Evolutionary conservation across 345 rosid genomes (phyloP).

Genomic region (Rhodomyrtus tomentosa): DNA sequence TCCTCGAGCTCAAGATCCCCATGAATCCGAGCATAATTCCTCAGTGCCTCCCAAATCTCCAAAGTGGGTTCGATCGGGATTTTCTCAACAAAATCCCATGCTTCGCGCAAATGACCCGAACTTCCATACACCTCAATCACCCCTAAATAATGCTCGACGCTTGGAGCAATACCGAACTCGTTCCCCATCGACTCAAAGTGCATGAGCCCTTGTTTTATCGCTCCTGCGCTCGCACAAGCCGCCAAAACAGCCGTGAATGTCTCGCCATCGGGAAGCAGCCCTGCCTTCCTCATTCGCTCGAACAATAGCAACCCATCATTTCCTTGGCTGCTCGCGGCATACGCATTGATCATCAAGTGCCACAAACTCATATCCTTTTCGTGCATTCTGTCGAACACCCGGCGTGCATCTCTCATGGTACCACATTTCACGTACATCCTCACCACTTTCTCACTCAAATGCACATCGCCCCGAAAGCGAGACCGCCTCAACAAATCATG

Average conservation of each 20-base stretch:
- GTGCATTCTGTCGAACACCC: constrained; percentile 48
- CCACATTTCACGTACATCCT: constrained; percentile 18
- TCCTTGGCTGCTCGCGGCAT: constrained; percentile 30
- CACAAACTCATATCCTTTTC: constrained; percentile 22
- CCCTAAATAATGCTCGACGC: constrained; percentile 27
- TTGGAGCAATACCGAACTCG: constrained; percentile 21
- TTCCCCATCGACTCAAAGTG: constrained; percentile 29
- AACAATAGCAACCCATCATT: constrained; percentile 27
- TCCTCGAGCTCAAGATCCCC: constrained; percentile 54
- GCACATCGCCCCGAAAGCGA: constrained; percentile 9
- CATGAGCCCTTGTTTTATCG: constrained; percentile 19
- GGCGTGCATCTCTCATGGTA: constrained; percentile 27
- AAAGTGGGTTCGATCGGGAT: constrained; percentile 25
- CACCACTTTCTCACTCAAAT: constrained; percentile 22
- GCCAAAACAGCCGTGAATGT: constrained; percentile 22
- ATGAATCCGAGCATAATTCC: constrained; percentile 26
- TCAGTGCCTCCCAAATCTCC: constrained; percentile 26
- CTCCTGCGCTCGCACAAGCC: constrained; percentile 32
- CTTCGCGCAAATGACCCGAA: constrained; percentile 34
- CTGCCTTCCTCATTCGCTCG: constrained; percentile 27
- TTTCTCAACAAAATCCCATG: constrained; percentile 35
- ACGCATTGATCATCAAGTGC: constrained; percentile 33
- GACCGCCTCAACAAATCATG: constrained; percentile 25
- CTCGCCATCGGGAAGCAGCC: constrained; percentile 11
- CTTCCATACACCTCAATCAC: constrained; percentile 26